Base-by-base conservation (phyloP, 495 filamentous ascomycete species). In the Penicillium tannophilum region DNA sequence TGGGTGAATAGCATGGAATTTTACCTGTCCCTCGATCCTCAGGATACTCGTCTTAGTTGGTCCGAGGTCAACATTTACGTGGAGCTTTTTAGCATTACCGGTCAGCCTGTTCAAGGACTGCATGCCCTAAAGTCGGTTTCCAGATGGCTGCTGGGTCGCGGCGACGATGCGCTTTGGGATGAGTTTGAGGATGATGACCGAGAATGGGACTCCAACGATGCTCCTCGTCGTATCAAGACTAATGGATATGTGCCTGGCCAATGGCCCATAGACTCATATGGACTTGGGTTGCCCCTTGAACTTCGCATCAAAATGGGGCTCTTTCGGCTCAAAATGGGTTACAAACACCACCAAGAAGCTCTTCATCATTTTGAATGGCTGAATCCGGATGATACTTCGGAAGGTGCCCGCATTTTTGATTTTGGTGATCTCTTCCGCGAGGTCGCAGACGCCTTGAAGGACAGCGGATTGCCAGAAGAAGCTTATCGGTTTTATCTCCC, bases 281-380 rank as follows among this genome's bases (percentile, higher is more conserved):
- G 91, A 3, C 70, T 80, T 33, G 87, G 88, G 2, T 79, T 98
- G 14, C 94, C 94, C 1, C 65, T 90, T 4, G 93, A 97, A 59
- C 69, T 98, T 35, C 84, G 92, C n/a, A 84, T 91, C 16, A 96
- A 92, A 71, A 76, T 98, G 58, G 93, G 91, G 10, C 65, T 94
- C 4, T 95, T 89, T 70, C 84, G 95, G 24, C 70, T 95, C 35
- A 86, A 84, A 48, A 76, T 89, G 61, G 84, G 84, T 0, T 70
- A 76, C 28, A 63, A 67, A 7, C 69, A 92, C 55, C 72, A 86
- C 39, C 74, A 82, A n/a, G 93, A 98, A 75, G 92, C 91, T 19
- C 74, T 89, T 84, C 69, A 79, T 50, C 86, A 89, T 69, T 83
- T 90, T 50, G 76, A 80, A 56, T 85, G 84, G 72, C 77, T 93